Evolutionary conservation across 495 filamentous ascomycete genomes (phyloP).

Genomic region (Aspergillus conjunctus): DNA sequence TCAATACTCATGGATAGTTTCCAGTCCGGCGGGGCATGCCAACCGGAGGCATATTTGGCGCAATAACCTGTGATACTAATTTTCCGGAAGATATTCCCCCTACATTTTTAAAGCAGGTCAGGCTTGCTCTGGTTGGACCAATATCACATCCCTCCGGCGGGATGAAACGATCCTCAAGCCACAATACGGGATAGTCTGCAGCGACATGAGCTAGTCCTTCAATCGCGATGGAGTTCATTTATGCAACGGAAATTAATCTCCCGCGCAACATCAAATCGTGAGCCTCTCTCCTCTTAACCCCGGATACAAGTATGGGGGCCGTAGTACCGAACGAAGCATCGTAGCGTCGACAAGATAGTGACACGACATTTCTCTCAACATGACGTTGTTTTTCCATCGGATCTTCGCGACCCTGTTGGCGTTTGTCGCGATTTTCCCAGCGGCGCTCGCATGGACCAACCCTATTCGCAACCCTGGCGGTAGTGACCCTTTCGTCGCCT

Average conservation of each 20-base stretch:
- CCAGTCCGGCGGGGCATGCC: no score
- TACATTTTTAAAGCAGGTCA: no score
- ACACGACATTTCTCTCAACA: not conserved
- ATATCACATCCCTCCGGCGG: not conserved
- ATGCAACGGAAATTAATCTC: not conserved
- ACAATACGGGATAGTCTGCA: not conserved
- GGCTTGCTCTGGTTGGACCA: constrained; percentile 1
- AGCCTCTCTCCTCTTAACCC: not conserved
- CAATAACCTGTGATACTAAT: no score
- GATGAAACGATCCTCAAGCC: not conserved
- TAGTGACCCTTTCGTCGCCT: constrained; percentile 51
- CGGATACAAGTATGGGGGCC: not conserved
- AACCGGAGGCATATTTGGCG: no score
- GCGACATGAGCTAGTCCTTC: not conserved
- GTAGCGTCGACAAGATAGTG: not conserved
- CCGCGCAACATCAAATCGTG: not conserved
- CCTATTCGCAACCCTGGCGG: constrained; percentile 34
- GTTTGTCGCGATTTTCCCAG: not conserved
- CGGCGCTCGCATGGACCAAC: constrained; percentile 30
- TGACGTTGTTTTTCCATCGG: not conserved
- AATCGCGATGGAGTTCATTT: not conserved
- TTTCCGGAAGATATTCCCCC: not conserved
- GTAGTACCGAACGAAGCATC: not conserved
- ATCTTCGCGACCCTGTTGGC: not conserved
- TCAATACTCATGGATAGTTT: no score